Evolutionary conservation across 768 basidiomycete genomes (phyloP).

Genomic region (Fibroporia radiculosa): DNA sequence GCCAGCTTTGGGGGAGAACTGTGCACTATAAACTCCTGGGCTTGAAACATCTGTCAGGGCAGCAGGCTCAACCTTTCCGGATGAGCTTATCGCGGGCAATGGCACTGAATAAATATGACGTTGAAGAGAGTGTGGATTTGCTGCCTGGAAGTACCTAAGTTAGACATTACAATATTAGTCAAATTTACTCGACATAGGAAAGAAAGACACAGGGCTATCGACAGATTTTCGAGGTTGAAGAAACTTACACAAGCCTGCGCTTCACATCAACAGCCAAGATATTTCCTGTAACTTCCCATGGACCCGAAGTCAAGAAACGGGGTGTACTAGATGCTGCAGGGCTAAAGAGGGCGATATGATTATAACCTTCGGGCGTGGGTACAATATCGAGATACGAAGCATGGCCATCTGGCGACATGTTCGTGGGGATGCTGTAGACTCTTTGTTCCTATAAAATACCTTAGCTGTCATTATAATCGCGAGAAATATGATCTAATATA

Average conservation of each 20-base stretch:
- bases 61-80: constrained; percentile 13
- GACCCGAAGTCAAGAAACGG: constrained; percentile 76
- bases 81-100: constrained; percentile 44
- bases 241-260: constrained; percentile 57
- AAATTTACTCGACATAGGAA: not conserved
- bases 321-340: constrained; percentile 64
- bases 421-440: constrained; percentile 48
- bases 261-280: constrained; percentile 66
- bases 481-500: constrained; percentile 28
- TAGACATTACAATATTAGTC: constrained; percentile 6
- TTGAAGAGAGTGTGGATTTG: constrained; percentile 73
- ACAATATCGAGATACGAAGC: constrained; percentile 87
- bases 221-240: not conserved
- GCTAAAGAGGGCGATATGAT: constrained; percentile 89
- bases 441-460: constrained; percentile 42
- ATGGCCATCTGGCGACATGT: constrained; percentile 32
- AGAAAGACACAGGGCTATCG: not conserved
- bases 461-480: constrained; percentile 1
- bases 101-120: constrained; percentile 78
- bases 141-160: constrained; percentile 80
- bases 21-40: constrained; percentile 53
- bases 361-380: constrained; percentile 73
- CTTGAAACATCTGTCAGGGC: constrained; percentile 44
- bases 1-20: constrained; percentile 80
- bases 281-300: constrained; percentile 82